These are phyloP conservation scores for Trichosporon ovoides DNA, from an alignment of 1,284 basidiomycete species.

Conservation along the genomic window DNA sequence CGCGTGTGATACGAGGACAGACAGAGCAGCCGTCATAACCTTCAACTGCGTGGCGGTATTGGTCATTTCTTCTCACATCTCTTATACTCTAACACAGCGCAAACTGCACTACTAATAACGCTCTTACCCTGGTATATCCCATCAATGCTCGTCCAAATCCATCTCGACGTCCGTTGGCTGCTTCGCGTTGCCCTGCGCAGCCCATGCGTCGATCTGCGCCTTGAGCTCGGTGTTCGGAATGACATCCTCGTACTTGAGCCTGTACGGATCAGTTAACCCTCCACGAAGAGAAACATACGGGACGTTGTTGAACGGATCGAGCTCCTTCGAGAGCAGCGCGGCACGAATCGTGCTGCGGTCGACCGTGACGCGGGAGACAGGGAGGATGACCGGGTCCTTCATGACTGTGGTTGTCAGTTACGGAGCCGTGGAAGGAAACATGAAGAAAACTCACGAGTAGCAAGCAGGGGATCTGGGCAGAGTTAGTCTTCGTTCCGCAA, in stretches of 20 bases:
- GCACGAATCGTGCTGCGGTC: constrained; percentile 95
- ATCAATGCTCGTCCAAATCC: constrained; percentile 39
- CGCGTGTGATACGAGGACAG: too few relatives aligned
- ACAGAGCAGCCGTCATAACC: too few relatives aligned
- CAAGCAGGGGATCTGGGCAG: constrained; percentile 29
- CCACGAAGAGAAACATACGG: constrained; percentile 54
- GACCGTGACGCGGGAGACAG: constrained; percentile 71
- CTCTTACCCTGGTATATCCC: too few relatives aligned
- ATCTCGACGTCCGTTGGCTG: constrained; percentile 30
- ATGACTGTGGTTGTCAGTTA: constrained; percentile 61
- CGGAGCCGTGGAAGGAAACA: background rate
- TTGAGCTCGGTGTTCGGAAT: constrained; percentile 64
- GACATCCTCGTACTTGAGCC: constrained; percentile 70
- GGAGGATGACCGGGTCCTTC: constrained; percentile 90
- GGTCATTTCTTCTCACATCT: too few relatives aligned
- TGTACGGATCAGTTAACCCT: constrained; percentile 12
- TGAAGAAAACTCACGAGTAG: constrained; percentile 27
- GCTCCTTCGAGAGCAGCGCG: constrained; percentile 82
- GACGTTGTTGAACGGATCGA: constrained; percentile 82
- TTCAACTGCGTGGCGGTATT: too few relatives aligned
- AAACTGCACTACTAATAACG: too few relatives aligned
- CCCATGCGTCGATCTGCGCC: constrained; percentile 59
- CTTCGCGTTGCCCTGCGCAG: constrained; percentile 51
- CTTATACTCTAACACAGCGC: too few relatives aligned
- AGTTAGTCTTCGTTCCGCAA: constrained; percentile 5